Percentiles rank a stretch among this genome's conserved stretches.
Conservation (phyloP, 305 asterid species). For the Rubia balearica region DNA sequence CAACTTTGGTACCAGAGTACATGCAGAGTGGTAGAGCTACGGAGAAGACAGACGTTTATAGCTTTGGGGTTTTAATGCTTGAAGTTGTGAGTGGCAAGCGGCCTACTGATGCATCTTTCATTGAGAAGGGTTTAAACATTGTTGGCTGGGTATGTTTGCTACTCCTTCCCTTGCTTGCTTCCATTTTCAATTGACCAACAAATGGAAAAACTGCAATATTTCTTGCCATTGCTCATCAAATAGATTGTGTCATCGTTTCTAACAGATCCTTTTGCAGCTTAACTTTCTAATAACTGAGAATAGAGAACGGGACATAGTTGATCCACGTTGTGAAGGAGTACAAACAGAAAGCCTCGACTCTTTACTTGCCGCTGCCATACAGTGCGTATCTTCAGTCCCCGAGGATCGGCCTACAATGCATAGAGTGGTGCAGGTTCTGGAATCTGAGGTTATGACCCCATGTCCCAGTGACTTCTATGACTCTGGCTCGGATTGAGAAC, state of each 20-base stretch:
- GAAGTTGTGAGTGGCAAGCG: constrained; percentile 85
- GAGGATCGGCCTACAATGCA: constrained; percentile 96
- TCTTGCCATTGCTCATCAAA: not conserved
- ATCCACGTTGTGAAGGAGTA: constrained; percentile 67
- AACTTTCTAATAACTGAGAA: constrained; percentile 54
- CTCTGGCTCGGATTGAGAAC: constrained; percentile 63
- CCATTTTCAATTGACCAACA: not conserved
- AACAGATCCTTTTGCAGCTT: constrained; percentile 41
- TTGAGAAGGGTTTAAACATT: constrained; percentile 94
- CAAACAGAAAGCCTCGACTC: constrained; percentile 68
- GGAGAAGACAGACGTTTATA: constrained; percentile 84
- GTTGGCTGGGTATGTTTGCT: constrained; percentile 80
- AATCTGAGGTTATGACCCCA: constrained; percentile 89
- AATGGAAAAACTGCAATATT: not conserved
- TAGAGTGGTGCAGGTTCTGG: constrained; percentile 81
- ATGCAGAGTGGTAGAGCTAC: constrained; percentile 99
- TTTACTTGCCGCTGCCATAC: constrained; percentile 66
- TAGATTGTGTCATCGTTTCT: not conserved
- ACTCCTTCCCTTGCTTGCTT: not conserved
- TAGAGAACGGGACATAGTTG: constrained; percentile 71
- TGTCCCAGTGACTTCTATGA: constrained; percentile 95
- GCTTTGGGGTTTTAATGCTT: constrained; percentile 86
- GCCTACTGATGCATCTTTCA: constrained; percentile 90
- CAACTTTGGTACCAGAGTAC: constrained; percentile 48
- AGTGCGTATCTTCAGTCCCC: constrained; percentile 73